Percentiles rank a stretch among this genome's conserved stretches.
These are phyloP conservation scores for Periconia macrospinosa DNA, from an alignment of 2,329 filamentous ascomycete genomes.

Conservation along the genomic window DNA sequence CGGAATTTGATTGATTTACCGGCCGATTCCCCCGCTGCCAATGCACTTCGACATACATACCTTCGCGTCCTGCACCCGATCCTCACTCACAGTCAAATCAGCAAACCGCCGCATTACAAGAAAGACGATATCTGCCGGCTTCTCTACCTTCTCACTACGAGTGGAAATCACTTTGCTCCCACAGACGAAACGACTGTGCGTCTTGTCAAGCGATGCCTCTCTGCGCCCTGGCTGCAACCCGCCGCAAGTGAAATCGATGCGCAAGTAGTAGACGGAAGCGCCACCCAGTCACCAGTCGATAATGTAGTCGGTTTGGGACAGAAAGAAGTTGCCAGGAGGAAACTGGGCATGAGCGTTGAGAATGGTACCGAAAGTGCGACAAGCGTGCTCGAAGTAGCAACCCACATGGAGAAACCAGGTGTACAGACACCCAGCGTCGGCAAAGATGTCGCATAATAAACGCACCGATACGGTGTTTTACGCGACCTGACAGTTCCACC, in stretches of 20 bases:
- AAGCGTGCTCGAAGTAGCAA: conserved; percentile 44
- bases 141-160: conserved; percentile 67
- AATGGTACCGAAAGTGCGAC: conserved; percentile 39
- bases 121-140: conserved; percentile 78
- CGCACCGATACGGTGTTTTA: not conserved
- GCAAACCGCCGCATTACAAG: conserved; percentile 87
- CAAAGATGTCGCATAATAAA: conserved; percentile 16
- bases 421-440: conserved; percentile 44
- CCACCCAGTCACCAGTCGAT: conserved; percentile 27
- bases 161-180: conserved; percentile 75
- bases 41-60: conserved; percentile 83
- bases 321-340: conserved; percentile 41
- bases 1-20: conserved; percentile 95
- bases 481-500: no score
- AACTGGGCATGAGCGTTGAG: conserved; percentile 43
- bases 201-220: conserved; percentile 73
- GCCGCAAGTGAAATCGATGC: conserved; percentile 15
- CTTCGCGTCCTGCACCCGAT: conserved; percentile 89
- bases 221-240: conserved; percentile 67
- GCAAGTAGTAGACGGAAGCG: conserved; percentile 15
- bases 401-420: conserved; percentile 44
- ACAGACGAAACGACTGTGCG: conserved; percentile 79
- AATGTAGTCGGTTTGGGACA: conserved; percentile 31
- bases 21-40: conserved; percentile 63
- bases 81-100: conserved; percentile 87